A percentile compares a stretch with the other conserved stretches of the same genome.
Evolutionary conservation across 2,329 filamentous ascomycete genomes (phyloP).

Genomic region (Septoria petroselini): DNA sequence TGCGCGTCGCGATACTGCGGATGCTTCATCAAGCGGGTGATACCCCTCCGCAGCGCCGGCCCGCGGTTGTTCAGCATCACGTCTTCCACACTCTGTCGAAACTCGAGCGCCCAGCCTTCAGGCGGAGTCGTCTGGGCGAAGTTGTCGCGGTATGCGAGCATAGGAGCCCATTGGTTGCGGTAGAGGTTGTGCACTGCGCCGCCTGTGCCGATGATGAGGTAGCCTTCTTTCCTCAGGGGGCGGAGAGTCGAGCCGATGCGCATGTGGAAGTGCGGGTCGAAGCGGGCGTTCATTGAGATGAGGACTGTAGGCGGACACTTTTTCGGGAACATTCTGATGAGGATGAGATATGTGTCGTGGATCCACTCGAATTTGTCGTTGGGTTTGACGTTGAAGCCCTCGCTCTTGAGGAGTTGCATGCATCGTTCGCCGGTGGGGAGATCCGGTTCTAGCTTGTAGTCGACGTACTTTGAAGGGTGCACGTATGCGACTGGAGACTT

Average conservation of each 20-base stretch:
- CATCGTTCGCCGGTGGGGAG: conserved; percentile 52
- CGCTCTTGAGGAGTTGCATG: conserved; percentile 49
- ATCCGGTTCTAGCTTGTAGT: conserved; percentile 62
- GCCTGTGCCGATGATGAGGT: conserved; percentile 58
- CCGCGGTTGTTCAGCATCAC: conserved; percentile 55
- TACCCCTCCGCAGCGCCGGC: conserved; percentile 52
- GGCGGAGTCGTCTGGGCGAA: conserved; percentile 60
- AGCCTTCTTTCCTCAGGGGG: conserved; percentile 53
- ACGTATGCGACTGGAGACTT: conserved; percentile 67
- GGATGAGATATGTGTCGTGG: conserved; percentile 66
- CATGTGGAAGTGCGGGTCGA: conserved; percentile 57
- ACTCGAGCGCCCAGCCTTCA: conserved; percentile 60
- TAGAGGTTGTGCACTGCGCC: conserved; percentile 70
- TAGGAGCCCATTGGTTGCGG: conserved; percentile 63
- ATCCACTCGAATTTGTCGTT: conserved; percentile 66
- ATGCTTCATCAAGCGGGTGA: conserved; percentile 66
- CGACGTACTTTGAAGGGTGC: conserved; percentile 60
- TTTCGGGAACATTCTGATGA: conserved; percentile 66
- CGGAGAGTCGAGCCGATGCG: conserved; percentile 57
- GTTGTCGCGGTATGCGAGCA: conserved; percentile 62
- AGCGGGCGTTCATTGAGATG: conserved; percentile 54
- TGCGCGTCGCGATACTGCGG: conserved; percentile 64
- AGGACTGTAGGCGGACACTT: conserved; percentile 65
- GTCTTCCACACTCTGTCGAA: conserved; percentile 63
- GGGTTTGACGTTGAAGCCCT: conserved; percentile 54